Evolutionary conservation across 164 flowering plant genomes (phyloP), one percentile per base, ranked within the genome.

Genomic region (Umbilicus rupestris): DNA sequence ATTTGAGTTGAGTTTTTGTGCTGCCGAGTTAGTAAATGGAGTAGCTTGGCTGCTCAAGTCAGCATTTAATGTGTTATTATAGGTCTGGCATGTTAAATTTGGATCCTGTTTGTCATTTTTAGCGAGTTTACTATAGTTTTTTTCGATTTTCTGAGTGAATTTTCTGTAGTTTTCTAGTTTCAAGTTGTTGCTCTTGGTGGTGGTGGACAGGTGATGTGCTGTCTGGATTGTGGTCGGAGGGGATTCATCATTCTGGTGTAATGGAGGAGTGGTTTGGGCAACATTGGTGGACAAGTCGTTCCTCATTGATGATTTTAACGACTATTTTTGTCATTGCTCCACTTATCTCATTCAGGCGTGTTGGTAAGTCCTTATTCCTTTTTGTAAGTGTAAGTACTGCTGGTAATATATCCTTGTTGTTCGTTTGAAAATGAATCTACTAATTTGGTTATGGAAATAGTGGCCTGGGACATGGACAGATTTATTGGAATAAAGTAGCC

Each of bases 181-280:
- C 1, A 35, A 10, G 9, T 62, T 8, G 65, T 33, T 33, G 39
- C 6, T 62, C 11, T 20, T 35, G 42, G 33, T 26, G 52, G 65
- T 29, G 52, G 57, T 62, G 33, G 33, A 42, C 81, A 92, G 96
- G 98, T 35, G 98, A 92, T 75, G 98, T 92, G 73, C 70, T 92
- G 37, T 81, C 98, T 0, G 98, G 94, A 47, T 84, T 88, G 7
- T 75, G 81, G 78, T 72, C 83, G 7, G 82, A 69, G 41, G 87
- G 84, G 55, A 73, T 76, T 37, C 90, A 78, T 64, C 93, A 92
- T 70, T 47, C 75, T 0, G 98, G 98, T 30, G 79, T 92, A 39
- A 42, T 87, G 73, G 95, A 88, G 66, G 96, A 81, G 67, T 88
- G 95, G 93, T 84, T 88, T 69, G 98, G 98, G 64, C 71, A 69